phyloP scores from a whole-genome alignment of 805 yeast genomes.

The Ogataea zsoltii region DNA sequence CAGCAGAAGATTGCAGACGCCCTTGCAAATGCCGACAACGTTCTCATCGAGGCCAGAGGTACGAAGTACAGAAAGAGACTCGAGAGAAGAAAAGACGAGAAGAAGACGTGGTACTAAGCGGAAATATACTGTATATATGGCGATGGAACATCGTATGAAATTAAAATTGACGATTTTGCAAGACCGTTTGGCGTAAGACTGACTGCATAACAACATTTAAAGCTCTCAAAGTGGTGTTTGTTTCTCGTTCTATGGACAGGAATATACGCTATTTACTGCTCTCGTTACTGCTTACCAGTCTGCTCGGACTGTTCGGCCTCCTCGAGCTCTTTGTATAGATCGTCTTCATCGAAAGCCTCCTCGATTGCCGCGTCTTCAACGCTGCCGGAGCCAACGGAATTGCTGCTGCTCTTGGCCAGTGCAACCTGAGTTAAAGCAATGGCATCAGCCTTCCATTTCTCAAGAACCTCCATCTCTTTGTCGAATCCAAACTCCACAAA shows the following conservation, averaged over 20 bases:
- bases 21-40: constrained; percentile 62
- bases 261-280: background rate
- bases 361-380: constrained; percentile 26
- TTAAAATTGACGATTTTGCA: background rate
- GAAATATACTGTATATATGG: constrained; percentile 5
- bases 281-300: too few species aligned
- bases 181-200: too few species aligned
- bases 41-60: constrained; percentile 66
- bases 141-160: background rate
- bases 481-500: constrained; percentile 66
- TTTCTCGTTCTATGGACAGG: constrained; percentile 13
- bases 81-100: constrained; percentile 41
- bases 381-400: constrained; percentile 25
- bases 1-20: constrained; percentile 65
- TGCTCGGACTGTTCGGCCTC: constrained; percentile 4
- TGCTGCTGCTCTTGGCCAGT: constrained; percentile 44
- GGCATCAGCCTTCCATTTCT: constrained; percentile 74
- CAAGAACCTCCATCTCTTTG: constrained; percentile 69
- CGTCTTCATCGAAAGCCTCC: constrained; percentile 24
- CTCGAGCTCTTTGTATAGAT: constrained; percentile 20
- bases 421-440: constrained; percentile 57
- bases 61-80: constrained; percentile 45
- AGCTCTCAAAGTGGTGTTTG: background rate
- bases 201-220: too few species aligned
- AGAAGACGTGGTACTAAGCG: constrained; percentile 38